These are phyloP conservation scores for Penicillium sp. DNA, from an alignment of 2,329 filamentous ascomycete species.

Conservation along the genomic window DNA sequence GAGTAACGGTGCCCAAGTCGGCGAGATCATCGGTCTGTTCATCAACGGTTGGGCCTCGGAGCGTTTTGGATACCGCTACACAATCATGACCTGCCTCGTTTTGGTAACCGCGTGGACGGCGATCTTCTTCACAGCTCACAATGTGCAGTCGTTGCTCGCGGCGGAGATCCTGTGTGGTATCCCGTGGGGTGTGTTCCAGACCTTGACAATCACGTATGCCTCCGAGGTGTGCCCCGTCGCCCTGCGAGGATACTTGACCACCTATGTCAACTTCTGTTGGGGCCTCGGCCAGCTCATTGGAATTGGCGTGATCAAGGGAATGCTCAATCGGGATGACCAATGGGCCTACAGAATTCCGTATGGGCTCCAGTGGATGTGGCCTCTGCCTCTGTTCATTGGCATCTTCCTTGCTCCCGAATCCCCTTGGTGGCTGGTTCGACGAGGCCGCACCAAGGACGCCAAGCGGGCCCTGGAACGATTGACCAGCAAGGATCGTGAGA, in stretches of 20 bases:
- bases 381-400: slow-evolving; percentile 51
- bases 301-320: slow-evolving; percentile 53
- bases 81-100: slow-evolving; percentile 51
- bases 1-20: slow-evolving; percentile 47
- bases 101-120: slow-evolving; percentile 52
- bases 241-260: slow-evolving; percentile 49
- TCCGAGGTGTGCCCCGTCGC: slow-evolving; percentile 27
- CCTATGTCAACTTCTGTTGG: slow-evolving; percentile 52
- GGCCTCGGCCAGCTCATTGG: slow-evolving; percentile 55
- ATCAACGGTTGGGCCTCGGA: slow-evolving; percentile 56
- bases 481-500: slow-evolving; percentile 55
- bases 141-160: slow-evolving; percentile 50
- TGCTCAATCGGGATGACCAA: slow-evolving; percentile 49
- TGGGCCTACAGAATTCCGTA: slow-evolving; percentile 58
- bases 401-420: slow-evolving; percentile 54
- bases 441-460: slow-evolving; percentile 49
- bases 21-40: slow-evolving; percentile 55
- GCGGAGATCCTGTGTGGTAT: slow-evolving; percentile 56
- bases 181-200: slow-evolving; percentile 57
- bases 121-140: slow-evolving; percentile 55
- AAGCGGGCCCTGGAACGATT: slow-evolving; percentile 49
- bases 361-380: slow-evolving; percentile 58
- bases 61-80: slow-evolving; percentile 55
- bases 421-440: slow-evolving; percentile 55
- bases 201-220: slow-evolving; percentile 50